These are phyloP conservation scores for Geotrichum restrictum DNA, from an alignment of 1,139 yeast species.

Conservation along the genomic window DNA sequence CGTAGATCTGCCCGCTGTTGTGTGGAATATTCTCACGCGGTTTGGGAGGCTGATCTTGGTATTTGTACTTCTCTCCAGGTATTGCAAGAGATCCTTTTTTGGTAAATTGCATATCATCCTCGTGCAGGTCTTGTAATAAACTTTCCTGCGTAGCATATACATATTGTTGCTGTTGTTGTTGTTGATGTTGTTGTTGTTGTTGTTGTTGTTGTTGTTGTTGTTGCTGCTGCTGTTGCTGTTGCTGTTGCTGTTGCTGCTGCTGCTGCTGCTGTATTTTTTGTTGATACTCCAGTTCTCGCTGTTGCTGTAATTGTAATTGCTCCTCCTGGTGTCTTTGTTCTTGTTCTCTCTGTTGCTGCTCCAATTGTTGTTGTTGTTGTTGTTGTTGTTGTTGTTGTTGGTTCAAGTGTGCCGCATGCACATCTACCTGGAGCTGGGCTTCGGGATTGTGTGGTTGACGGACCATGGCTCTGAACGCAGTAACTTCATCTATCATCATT, in stretches of 20 bases:
- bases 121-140: constrained; percentile 27
- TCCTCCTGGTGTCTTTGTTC: constrained; percentile 23
- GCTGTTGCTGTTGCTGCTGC: constrained; percentile 25
- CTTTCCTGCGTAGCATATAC: constrained; percentile 10
- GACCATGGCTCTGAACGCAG: constrained; percentile 72
- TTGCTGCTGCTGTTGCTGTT: constrained; percentile 24
- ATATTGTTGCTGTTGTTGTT: constrained; percentile 29
- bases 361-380: constrained; percentile 26
- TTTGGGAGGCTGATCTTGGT: constrained; percentile 43
- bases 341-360: constrained; percentile 25
- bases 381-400: constrained; percentile 26
- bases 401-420: constrained; percentile 20
- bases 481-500: constrained; percentile 79
- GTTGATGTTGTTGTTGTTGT: constrained; percentile 31
- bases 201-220: constrained; percentile 25
- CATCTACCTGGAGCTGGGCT: constrained; percentile 42
- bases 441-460: constrained; percentile 64
- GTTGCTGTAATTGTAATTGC: constrained; percentile 26
- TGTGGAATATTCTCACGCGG: constrained; percentile 41
- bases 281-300: constrained; percentile 27
- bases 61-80: constrained; percentile 40
- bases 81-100: constrained; percentile 28
- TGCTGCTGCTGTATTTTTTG: constrained; percentile 30
- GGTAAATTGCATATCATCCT: constrained; percentile 15
- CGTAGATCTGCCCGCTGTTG: constrained; percentile 28